Conservation (phyloP, 495 filamentous ascomycete genomes). For the Neurospora sublineolata region DNA sequence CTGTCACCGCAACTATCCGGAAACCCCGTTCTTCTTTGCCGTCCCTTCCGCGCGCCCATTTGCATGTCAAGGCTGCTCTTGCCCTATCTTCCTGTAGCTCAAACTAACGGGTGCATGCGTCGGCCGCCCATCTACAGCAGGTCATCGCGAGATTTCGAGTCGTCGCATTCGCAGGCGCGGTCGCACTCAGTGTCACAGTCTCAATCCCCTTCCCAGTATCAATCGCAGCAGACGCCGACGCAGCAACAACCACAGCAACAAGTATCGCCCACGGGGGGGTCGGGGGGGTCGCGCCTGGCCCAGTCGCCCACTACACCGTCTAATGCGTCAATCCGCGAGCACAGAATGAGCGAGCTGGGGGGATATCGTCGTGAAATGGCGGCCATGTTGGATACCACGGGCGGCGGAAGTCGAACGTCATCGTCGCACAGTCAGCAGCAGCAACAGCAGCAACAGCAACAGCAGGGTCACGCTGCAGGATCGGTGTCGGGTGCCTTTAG, state of each 20-base stretch:
- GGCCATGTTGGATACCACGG: conserved; percentile 50
- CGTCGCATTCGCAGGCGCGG: conserved; percentile 2
- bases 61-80: conserved; percentile 12
- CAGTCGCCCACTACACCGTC: conserved; percentile 37
- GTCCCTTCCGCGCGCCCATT: conserved; percentile 1
- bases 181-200: neutral
- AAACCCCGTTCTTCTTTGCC: neutral
- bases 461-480: neutral
- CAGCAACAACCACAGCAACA: neutral
- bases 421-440: conserved; percentile 38
- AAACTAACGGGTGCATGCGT: conserved; percentile 19
- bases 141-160: conserved; percentile 32
- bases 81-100: conserved; percentile 14
- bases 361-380: conserved; percentile 59
- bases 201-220: neutral
- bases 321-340: conserved; percentile 35
- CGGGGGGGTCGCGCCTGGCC: conserved; percentile 28
- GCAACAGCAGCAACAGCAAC: conserved; percentile 20
- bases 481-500: conserved; percentile 16
- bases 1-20: neutral
- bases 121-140: conserved; percentile 15
- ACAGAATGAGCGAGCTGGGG: conserved; percentile 43
- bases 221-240: neutral
- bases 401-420: conserved; percentile 24
- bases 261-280: conserved; percentile 3